Base-by-base conservation (phyloP, 1,284 basidiomycete species). In the Moesziomyces parantarcticus region DNA sequence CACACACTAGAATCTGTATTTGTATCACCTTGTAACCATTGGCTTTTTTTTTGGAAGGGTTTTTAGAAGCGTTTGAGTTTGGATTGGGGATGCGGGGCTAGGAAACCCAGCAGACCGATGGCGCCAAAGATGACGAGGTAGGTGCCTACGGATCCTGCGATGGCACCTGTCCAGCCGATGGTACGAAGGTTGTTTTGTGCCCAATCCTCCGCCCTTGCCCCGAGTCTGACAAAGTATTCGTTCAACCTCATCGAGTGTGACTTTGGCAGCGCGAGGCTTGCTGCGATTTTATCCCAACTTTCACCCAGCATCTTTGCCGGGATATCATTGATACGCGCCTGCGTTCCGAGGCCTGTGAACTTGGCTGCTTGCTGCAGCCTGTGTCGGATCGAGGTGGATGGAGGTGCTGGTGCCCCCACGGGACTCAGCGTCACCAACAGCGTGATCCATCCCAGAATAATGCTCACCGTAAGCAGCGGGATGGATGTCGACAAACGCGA, bases 101-200 rank as follows among this genome's bases (percentile, higher is more conserved):
- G 5, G 41, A 71, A 59, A 0, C 62, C 72, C 13, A 75, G 26
- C 5, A 71, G 22, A 5, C 72, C 72, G 0, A 75, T 56, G 8
- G 45, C 43, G 16, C 67, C 72, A 43, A 75, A 71, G 14, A 74
- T 42, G 26, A 50, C 13, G 2, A 75, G 39, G 34, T 75, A 75
- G n/a, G 50, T n/a, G 1, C 62, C 67, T 6, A 52, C 22, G 10
- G 42, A 47, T 4, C 48, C 72, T 1, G 58, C 13, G 1, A 75
- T 4, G 0, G 62, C 67, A 23, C 72, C 72, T 18, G 59, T 71
- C 72, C 72, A 75, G 23, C 68, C 62, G 13, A 75, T 63, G 5
- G 50, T 44, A 7, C 46, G 44, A n/a, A 75, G 46, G 44, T 75
- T 71, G 6, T 26, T 22, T 2, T 1, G 13, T 0, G 50, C 18